Evolutionary conservation across 2,329 filamentous ascomycete genomes (phyloP).

Genomic region (Fulvia fulva): DNA sequence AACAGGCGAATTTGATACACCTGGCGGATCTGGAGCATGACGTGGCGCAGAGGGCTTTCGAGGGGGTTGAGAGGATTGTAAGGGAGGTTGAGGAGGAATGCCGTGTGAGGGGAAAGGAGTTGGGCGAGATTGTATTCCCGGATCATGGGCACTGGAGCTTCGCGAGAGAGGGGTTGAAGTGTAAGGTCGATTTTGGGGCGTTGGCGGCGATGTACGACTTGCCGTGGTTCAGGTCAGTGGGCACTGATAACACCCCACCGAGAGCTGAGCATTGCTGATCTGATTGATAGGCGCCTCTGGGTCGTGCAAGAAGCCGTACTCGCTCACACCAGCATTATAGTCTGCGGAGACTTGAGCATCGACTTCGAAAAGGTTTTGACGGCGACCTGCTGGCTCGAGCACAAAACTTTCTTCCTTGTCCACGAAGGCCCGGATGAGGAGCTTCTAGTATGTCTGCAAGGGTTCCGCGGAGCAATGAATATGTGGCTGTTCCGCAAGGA

Average conservation of each 20-base stretch:
- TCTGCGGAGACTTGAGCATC: not conserved
- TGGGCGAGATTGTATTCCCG: not conserved
- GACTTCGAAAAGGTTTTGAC: not conserved
- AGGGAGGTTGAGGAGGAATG: not conserved
- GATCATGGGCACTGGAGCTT: not conserved
- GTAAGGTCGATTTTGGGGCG: not conserved
- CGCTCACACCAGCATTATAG: not conserved
- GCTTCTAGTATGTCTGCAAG: not conserved
- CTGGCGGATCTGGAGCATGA: not conserved
- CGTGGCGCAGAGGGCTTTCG: not conserved
- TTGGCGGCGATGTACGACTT: not conserved
- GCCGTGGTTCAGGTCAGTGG: not conserved
- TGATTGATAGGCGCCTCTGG: not conserved
- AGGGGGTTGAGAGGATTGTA: not conserved
- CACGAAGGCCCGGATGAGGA: not conserved
- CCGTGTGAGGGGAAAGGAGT: not conserved
- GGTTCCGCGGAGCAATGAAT: not conserved
- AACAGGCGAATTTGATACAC: not conserved
- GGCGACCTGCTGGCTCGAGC: not conserved
- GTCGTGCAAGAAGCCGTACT: constrained; percentile 1
- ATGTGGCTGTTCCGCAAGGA: not conserved
- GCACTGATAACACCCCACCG: not conserved
- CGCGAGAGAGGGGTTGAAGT: not conserved
- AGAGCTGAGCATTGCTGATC: not conserved
- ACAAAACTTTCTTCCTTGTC: not conserved